Base-by-base conservation (phyloP, 2,329 filamentous ascomycete genomes). In the Verticillium dahliae region DNA sequence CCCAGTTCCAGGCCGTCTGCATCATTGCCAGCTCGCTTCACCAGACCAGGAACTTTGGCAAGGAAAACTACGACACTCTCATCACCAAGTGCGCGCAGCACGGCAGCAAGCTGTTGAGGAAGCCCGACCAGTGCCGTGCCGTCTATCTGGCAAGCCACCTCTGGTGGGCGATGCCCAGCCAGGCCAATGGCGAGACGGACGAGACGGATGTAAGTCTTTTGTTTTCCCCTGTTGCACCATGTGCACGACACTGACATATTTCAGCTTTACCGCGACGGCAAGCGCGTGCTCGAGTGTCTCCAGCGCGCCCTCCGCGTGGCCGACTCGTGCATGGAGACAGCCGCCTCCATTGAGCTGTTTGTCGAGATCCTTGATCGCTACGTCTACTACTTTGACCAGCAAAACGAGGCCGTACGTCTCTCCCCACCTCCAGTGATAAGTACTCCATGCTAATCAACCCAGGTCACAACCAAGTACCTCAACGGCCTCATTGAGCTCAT, bases 351-450 rank as follows among this genome's bases (percentile, higher is more conserved):
- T 56, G 96, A 99, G 77, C 84, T 99, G 57, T 99, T 99, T 76
- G 94, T 99, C 62, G 95, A 99, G 78, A 99, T 99, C 65, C 80
- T 99, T 61, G 97, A 99, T 75, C 88, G 95, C 75, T 99, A 99
- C 73, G 93, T 98, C 60, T 99, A 99, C 76, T 99, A 98, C 80
- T 99, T 97, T 78, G 95, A 99, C 75, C 94, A 99, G 75, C 92
- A 97, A 73, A 99, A 99, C 76, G 95, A 99, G 78, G 93, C 93
- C 67, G 95, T 85, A 73, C 71, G 82, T 71, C 14, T 14, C 27
- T 22, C 1, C 31, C 31, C 56, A 38, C 38, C 41, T n/a, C 11
- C n/a, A 38, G 2, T 55, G 41, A 41, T 11, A 9, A 1, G 4
- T 52, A 64, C 57, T 37, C 5, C n/a, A 2, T 2, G 14, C 62